Percentiles rank a stretch among this genome's conserved stretches.
Evolutionary conservation across 768 basidiomycete species (phyloP).

Genomic region (Pisolithus orientalis): DNA sequence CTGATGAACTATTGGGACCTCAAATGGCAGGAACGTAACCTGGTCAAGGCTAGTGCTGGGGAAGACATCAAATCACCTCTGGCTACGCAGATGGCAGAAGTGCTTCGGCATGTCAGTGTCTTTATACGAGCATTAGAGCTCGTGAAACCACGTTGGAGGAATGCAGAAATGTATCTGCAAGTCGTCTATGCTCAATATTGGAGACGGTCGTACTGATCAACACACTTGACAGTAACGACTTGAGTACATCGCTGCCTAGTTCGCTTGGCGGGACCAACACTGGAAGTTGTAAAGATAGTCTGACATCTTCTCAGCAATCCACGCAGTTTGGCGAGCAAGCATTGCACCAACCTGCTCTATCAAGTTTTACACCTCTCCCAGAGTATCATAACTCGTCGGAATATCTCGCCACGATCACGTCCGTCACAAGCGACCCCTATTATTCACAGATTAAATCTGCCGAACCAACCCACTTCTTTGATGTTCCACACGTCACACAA

Average conservation of each 20-base stretch:
- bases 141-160: conserved; percentile 25
- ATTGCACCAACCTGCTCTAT: conserved; percentile 4
- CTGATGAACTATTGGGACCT: conserved; percentile 55
- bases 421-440: conserved; percentile 9
- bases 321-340: conserved; percentile 6
- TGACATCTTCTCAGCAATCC: conserved; percentile 2
- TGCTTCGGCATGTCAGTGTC: conserved; percentile 23
- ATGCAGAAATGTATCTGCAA: conserved; percentile 32
- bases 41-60: conserved; percentile 14
- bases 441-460: conserved; percentile 9
- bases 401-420: conserved; percentile 7
- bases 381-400: conserved; percentile 11
- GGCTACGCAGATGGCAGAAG: conserved; percentile 22
- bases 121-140: conserved; percentile 24
- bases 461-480: conserved; percentile 18
- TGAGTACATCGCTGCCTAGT: conserved; percentile 23
- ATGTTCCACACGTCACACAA: conserved; percentile 22
- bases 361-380: conserved; percentile 11
- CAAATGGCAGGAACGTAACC: conserved; percentile 38
- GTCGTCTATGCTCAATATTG: conserved; percentile 5
- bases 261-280: conserved; percentile 18
- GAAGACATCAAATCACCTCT: conserved; percentile 28
- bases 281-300: conserved; percentile 8
- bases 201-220: conserved; percentile 30
- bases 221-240: conserved; percentile 16